Conservation (phyloP, 163 green algal species). For the Volvox carteri region DNA sequence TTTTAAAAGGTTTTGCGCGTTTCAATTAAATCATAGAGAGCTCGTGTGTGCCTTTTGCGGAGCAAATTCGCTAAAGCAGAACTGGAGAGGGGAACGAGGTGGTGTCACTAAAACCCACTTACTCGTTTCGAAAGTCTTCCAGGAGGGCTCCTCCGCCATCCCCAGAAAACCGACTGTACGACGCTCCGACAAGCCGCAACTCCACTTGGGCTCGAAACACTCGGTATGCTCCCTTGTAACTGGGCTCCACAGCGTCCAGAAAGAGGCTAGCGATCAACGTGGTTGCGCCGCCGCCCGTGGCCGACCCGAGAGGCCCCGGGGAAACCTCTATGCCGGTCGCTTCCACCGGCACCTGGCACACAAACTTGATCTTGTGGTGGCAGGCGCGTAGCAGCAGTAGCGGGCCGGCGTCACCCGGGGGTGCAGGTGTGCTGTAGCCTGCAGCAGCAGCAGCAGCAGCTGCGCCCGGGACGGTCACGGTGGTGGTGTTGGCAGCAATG, state of each 20-base stretch:
- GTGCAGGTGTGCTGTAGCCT: too few species aligned
- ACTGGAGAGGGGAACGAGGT: not conserved
- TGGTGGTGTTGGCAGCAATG: not conserved
- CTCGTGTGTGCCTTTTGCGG: too few species aligned
- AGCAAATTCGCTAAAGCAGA: too few species aligned
- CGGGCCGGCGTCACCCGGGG: too few species aligned
- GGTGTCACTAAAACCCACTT: not conserved
- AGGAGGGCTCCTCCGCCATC: not conserved
- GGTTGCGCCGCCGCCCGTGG: not conserved
- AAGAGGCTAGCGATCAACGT: not conserved
- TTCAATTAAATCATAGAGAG: too few species aligned
- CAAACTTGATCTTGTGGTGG: not conserved
- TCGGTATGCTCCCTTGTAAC: not conserved
- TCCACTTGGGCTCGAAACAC: not conserved
- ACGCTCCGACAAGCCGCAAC: not conserved
- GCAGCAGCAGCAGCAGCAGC: too few species aligned
- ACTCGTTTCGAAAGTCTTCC: constrained; percentile 10
- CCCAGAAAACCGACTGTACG: not conserved
- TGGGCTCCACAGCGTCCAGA: not conserved
- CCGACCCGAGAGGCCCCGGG: not conserved
- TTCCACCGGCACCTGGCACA: constrained; percentile 1
- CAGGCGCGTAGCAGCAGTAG: constrained; percentile 4
- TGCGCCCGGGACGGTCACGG: not conserved
- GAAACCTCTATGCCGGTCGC: too few species aligned
- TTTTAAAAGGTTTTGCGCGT: too few species aligned